These are phyloP conservation scores for Lipomyces yamadae DNA, from an alignment of 805 yeast species.

Conservation along the genomic window DNA sequence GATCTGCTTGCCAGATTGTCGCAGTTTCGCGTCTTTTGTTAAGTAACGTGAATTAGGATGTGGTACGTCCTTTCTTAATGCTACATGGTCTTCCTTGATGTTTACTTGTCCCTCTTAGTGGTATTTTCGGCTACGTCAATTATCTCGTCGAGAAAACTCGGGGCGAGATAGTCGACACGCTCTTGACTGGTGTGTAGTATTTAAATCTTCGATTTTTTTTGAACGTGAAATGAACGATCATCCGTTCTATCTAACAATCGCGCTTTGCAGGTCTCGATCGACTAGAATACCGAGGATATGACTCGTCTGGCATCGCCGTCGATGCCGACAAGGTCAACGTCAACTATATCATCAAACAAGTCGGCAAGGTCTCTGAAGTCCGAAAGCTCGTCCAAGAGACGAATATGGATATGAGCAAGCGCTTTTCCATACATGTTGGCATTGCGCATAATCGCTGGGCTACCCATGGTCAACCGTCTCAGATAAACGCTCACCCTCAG, in stretches of 20 bases:
- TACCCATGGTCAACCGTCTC: constrained; percentile 93
- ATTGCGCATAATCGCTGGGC: constrained; percentile 99
- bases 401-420: constrained; percentile 62
- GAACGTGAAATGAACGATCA: background rate
- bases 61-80: background rate
- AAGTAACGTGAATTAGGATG: background rate
- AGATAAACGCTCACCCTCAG: constrained; percentile 92
- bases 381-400: constrained; percentile 59
- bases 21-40: background rate
- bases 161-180: constrained; percentile 87
- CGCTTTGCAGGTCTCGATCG: constrained; percentile 54
- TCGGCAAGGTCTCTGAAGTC: constrained; percentile 88
- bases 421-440: constrained; percentile 86
- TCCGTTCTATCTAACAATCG: background rate
- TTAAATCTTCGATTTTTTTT: background rate
- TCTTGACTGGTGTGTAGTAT: constrained; percentile 74
- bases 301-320: constrained; percentile 94
- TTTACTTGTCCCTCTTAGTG: constrained; percentile 54
- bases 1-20: background rate
- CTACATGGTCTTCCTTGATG: background rate
- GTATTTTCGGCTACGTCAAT: constrained; percentile 96
- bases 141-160: constrained; percentile 87
- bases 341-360: constrained; percentile 75
- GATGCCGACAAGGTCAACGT: constrained; percentile 83
- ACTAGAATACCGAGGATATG: constrained; percentile 97